phyloP scores from a whole-genome alignment of 164 flowering plant species.

The Umbellularia californica region DNA sequence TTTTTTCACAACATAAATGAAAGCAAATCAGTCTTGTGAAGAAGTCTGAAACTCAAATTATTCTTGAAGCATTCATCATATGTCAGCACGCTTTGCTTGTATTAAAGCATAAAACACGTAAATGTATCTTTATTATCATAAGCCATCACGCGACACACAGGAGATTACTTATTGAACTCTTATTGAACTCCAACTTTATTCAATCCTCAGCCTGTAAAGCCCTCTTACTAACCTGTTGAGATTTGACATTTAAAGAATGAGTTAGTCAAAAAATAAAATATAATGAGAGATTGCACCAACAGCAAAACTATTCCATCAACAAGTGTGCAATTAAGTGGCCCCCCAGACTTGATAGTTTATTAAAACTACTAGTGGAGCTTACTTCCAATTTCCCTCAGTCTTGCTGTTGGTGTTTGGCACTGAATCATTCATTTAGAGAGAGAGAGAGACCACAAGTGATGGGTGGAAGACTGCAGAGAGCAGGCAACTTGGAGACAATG shows the following conservation, averaged over 20 bases:
- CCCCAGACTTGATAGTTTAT: neutral
- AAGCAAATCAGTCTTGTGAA: no score
- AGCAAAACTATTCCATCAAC: neutral
- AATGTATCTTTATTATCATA: no score
- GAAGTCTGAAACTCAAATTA: no score
- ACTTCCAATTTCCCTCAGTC: neutral
- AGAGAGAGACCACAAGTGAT: conserved; percentile 1
- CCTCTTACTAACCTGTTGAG: neutral
- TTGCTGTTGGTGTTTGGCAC: conserved; percentile 1
- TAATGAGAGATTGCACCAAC: neutral
- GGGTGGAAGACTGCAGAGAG: conserved; percentile 3
- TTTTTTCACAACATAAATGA: no score
- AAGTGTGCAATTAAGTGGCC: no score
- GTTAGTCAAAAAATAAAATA: neutral
- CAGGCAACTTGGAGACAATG: conserved; percentile 8
- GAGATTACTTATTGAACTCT: no score
- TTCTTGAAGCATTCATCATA: no score
- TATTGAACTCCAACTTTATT: neutral
- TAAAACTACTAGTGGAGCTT: neutral
- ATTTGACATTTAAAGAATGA: neutral
- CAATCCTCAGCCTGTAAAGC: neutral
- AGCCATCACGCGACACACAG: no score
- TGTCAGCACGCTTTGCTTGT: no score
- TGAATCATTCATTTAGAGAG: neutral
- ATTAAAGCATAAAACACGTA: no score